A percentile compares a stretch with the other conserved stretches of the same genome.
Evolutionary conservation across 306 rosid genomes (phyloP).

Genomic region (Pterocarpus santalinus): DNA sequence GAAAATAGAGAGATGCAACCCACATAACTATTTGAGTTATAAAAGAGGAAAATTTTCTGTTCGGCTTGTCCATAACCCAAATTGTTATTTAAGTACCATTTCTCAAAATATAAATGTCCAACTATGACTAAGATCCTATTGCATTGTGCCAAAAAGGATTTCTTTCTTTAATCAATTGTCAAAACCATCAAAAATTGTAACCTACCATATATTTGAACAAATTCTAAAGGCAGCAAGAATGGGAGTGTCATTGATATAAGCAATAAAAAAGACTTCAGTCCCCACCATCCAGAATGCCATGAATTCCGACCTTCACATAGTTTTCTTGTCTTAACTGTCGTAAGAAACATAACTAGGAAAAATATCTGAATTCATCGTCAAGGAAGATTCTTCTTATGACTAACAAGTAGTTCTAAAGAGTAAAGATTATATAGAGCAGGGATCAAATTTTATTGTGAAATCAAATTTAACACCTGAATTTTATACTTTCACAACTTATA

Average conservation of each 20-base stretch:
- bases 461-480: background rate
- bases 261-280: conserved; percentile 61
- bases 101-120: background rate
- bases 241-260: conserved; percentile 69
- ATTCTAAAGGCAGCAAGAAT: conserved; percentile 62
- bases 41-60: too few relatives aligned
- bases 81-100: background rate
- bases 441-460: background rate
- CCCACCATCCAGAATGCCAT: conserved; percentile 93
- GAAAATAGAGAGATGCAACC: background rate
- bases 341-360: conserved; percentile 79
- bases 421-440: background rate
- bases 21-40: background rate
- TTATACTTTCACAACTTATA: background rate
- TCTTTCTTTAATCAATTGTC: background rate
- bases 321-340: conserved; percentile 74
- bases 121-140: background rate
- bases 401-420: background rate
- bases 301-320: conserved; percentile 61
- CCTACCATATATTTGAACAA: conserved; percentile 78
- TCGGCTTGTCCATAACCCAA: background rate
- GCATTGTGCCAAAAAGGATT: conserved; percentile 14
- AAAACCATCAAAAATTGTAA: conserved; percentile 1
- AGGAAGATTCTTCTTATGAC: conserved; percentile 48
- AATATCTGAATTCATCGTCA: conserved; percentile 73